Evolutionary conservation across 2,329 filamentous ascomycete genomes (phyloP), one percentile per base, ranked within the genome.

Genomic region (Clarireedia hainanense): DNA sequence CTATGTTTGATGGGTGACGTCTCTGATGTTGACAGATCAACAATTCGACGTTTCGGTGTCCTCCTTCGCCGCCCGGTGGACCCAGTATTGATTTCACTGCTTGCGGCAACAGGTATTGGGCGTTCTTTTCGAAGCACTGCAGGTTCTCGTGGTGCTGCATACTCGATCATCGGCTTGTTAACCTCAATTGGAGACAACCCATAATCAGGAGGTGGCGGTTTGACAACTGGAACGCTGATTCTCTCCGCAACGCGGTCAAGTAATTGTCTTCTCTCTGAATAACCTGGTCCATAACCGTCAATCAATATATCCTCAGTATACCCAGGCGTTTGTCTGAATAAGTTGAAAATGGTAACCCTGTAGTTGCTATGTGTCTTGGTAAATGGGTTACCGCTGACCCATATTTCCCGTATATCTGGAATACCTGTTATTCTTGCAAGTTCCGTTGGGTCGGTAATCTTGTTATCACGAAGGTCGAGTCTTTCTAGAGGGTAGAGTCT

Each of bases 341-440:
- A 78, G 66, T 97, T 99, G 82, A 99, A 96, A 60, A 97, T 95
- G 20, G 85, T 88, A 61, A 95, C 79, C 49, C 94, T 84, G 69
- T 96, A 95, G 64, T 87, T 84, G 57, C 85, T 80, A 68, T 96
- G 89, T 1, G 90, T 91, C 64, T 88, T 89, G 45, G 87, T 88
- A 66, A 97, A 96, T 0, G 91, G 89, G 65, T 99, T 99, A 23
- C 90, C 89, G 59, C 88, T 82, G 15, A 99, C 87, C 80, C 91
- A 99, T 34, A 99, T 85, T 70, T 97, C 92, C 57, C 85, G 85
- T 62, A 99, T 87, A 52, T 96, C 89, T 26, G 94, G 91, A 51
- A 96, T 91, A 52, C 87, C 86, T 1, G 92, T 96, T 57, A 99
- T 76, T 57, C 94, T 83, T 48, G 91, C 92, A 59, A 96, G 75